Percentiles rank a stretch among this genome's conserved stretches.
Conservation (phyloP, 495 filamentous ascomycete species). For the Parathielavia hyrcaniae region DNA sequence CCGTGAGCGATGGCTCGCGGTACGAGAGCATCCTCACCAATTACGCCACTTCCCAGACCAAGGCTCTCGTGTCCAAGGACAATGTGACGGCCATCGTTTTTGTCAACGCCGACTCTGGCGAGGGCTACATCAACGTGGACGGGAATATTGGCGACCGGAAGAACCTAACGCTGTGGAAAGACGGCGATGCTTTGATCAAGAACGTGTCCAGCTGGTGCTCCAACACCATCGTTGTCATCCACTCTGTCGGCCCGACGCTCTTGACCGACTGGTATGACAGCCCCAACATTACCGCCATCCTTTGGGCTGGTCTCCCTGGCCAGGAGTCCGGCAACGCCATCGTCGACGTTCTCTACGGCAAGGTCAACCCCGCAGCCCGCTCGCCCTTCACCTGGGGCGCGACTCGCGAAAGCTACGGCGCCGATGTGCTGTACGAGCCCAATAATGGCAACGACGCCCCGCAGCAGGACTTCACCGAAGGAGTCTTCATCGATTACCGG, state of each 20-base stretch:
- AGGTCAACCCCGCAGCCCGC: constrained; percentile 78
- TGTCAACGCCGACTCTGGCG: constrained; percentile 79
- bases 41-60: constrained; percentile 53
- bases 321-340: constrained; percentile 91
- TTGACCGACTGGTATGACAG: constrained; percentile 70
- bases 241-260: constrained; percentile 75
- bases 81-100: constrained; percentile 74
- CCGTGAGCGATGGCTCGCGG: constrained; percentile 52
- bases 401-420: constrained; percentile 65
- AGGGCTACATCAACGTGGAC: constrained; percentile 79
- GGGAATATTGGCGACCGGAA: constrained; percentile 85
- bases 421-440: constrained; percentile 64
- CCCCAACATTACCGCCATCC: constrained; percentile 88
- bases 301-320: constrained; percentile 90
- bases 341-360: constrained; percentile 84
- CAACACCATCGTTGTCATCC: constrained; percentile 91
- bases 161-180: constrained; percentile 84
- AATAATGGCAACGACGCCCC: constrained; percentile 66
- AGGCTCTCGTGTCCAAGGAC: constrained; percentile 57
- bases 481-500: constrained; percentile 92
- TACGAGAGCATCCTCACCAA: constrained; percentile 75
- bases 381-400: constrained; percentile 84
- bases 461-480: constrained; percentile 78
- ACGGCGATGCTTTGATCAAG: constrained; percentile 71
- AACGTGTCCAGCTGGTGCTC: constrained; percentile 69